Percentiles rank a stretch among this genome's conserved stretches.
Conservation (phyloP, 305 asterid species). For the Euphrasia arctica region DNA sequence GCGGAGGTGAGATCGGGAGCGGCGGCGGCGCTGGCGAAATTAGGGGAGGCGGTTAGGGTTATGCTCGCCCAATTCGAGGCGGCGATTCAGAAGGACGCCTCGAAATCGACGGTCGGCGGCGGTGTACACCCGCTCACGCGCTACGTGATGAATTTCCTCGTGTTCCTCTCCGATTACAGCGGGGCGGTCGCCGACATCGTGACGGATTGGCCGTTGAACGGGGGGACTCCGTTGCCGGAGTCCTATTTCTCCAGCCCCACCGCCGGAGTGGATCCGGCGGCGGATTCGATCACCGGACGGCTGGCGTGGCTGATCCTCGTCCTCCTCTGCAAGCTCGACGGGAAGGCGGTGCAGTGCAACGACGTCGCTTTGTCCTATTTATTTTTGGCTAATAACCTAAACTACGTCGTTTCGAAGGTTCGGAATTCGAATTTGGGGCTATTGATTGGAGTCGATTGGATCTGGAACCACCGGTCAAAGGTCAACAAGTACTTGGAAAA, state of each 20-base stretch:
- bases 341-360: slow-evolving; percentile 44
- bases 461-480: slow-evolving; percentile 42
- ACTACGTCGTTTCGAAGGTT: slow-evolving; percentile 64
- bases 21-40: slow-evolving; percentile 40
- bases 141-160: slow-evolving; percentile 71
- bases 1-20: slow-evolving; percentile 46
- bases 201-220: slow-evolving; percentile 38
- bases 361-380: slow-evolving; percentile 59
- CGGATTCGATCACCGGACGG: slow-evolving; percentile 36
- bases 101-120: slow-evolving; percentile 41
- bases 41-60: slow-evolving; percentile 43
- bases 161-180: slow-evolving; percentile 61
- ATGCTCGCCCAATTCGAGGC: slow-evolving; percentile 55
- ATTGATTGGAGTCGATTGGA: slow-evolving; percentile 57
- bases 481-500: slow-evolving; percentile 43
- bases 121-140: slow-evolving; percentile 74
- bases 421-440: slow-evolving; percentile 43
- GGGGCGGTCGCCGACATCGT: slow-evolving; percentile 52
- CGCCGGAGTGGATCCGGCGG: slow-evolving; percentile 31
- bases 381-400: slow-evolving; percentile 61
- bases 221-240: slow-evolving; percentile 28
- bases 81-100: slow-evolving; percentile 56
- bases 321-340: slow-evolving; percentile 65
- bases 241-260: slow-evolving; percentile 44
- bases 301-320: slow-evolving; percentile 60